These are phyloP conservation scores for Alliaria petiolata DNA, from an alignment of 345 rosid genomes.

Conservation along the genomic window DNA sequence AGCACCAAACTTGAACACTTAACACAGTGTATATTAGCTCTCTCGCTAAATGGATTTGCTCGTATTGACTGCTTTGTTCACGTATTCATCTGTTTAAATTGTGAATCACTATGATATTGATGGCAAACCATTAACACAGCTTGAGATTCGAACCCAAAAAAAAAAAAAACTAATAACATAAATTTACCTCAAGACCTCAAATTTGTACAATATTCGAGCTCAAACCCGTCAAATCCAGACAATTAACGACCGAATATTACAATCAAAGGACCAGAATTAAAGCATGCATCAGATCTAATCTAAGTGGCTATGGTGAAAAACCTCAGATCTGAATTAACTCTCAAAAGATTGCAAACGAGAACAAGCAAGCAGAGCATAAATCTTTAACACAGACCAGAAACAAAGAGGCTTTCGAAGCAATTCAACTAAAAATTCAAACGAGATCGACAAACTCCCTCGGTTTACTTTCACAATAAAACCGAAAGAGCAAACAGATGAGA, in stretches of 20 bases:
- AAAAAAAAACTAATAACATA: neutral
- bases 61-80: neutral
- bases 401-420: neutral
- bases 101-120: neutral
- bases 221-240: neutral
- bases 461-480: neutral
- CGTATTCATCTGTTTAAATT: neutral
- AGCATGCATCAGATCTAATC: slow-evolving; percentile 4
- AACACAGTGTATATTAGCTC: neutral
- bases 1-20: slow-evolving; percentile 8
- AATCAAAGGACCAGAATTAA: neutral
- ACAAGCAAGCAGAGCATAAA: neutral
- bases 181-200: neutral
- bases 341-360: neutral
- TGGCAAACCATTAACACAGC: neutral
- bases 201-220: neutral
- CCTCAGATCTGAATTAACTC: slow-evolving; percentile 7
- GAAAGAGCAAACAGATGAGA: neutral
- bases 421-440: neutral
- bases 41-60: neutral
- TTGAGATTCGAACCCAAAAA: neutral
- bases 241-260: neutral
- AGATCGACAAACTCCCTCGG: neutral
- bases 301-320: neutral
- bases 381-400: neutral